Evolutionary conservation across 2,329 filamentous ascomycete species (phyloP).

Genomic region (Teratosphaeria epicoccoides): DNA sequence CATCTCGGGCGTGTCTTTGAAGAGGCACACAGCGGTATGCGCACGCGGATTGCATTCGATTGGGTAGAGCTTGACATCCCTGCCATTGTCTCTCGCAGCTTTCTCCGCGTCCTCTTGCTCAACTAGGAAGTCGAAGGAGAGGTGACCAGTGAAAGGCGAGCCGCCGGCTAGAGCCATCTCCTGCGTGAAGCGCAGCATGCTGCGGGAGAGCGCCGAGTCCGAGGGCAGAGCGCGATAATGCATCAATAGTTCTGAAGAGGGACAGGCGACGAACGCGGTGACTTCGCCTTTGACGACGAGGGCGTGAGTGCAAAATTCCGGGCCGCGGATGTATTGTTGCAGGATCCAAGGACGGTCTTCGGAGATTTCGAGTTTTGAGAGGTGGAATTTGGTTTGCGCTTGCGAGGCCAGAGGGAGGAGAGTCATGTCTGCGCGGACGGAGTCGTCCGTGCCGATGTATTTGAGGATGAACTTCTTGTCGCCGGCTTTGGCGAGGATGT

Average conservation of each 20-base stretch:
- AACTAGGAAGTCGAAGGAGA: conserved; percentile 62
- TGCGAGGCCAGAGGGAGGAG: conserved; percentile 48
- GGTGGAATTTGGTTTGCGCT: conserved; percentile 43
- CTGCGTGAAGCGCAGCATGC: conserved; percentile 56
- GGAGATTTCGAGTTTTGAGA: conserved; percentile 47
- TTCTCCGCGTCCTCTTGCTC: conserved; percentile 34
- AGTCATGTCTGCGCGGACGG: conserved; percentile 51
- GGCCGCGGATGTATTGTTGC: conserved; percentile 56
- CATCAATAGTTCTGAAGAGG: conserved; percentile 52
- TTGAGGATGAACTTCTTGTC: conserved; percentile 54
- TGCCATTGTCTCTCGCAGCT: conserved; percentile 13
- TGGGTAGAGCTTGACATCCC: conserved; percentile 42
- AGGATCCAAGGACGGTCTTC: conserved; percentile 51
- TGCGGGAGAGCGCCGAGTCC: conserved; percentile 43
- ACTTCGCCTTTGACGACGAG: conserved; percentile 56
- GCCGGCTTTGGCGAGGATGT: conserved; percentile 34
- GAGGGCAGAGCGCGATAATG: conserved; percentile 52
- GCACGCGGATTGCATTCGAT: conserved; percentile 63
- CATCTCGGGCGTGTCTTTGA: conserved; percentile 38
- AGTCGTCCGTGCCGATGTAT: conserved; percentile 51
- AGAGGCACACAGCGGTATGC: conserved; percentile 57
- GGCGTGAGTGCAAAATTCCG: conserved; percentile 62
- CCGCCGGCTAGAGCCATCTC: conserved; percentile 44
- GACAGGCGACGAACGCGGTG: conserved; percentile 56
- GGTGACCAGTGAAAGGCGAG: conserved; percentile 52